Evolutionary conservation across 371 early-diverging fungal species (phyloP), one percentile per base, ranked within the genome.

Genomic region (Rhizopus arrhizus): DNA sequence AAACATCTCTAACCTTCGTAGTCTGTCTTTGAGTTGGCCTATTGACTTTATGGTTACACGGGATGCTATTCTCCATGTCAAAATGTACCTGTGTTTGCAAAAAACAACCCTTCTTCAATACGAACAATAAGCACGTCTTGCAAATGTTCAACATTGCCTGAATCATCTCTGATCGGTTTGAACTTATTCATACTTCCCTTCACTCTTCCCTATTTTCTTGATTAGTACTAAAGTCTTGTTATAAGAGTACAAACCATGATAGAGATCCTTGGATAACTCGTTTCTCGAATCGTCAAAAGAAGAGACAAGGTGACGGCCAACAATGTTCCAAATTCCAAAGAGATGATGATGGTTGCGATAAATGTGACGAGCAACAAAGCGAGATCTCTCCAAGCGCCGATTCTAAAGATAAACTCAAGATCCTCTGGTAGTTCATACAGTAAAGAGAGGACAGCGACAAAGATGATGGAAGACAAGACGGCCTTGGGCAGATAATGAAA

Each of bases 281-380:
- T 91, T 61, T 95, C 89, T 73, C 92, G 90, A 60, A 97, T 87
- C 22, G 95, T 95, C 48, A 95, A 82, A 48, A 97, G 67, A 36
- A 97, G 82, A 2, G 94, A 92, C 6, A 94, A 72, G 0, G 89
- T 85, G 28, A 97, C 88, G 40, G 95, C 91, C 34, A 96, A 68
- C 49, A 98, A 68, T 0, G 94, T 94, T 35, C 98, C 98, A 28
- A 89, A 90, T 72, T 97, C 96, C 38, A 96, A 82, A 0, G 94
- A 93, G 9, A 95, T 81, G 7, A 89, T 73, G 36, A 96, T 82
- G 12, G 96, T 96, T 16, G 87, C 82, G 8, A 89, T 61, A 62
- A 95, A 95, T 12, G 93, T 95, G 56, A 93, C 73, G 16, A 87
- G 66, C 41, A 95, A 72, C 49, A 96, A 75, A 1, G 85, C 82